Conservation (phyloP, 1,284 basidiomycete genomes). For the Malassezia obtusa region DNA sequence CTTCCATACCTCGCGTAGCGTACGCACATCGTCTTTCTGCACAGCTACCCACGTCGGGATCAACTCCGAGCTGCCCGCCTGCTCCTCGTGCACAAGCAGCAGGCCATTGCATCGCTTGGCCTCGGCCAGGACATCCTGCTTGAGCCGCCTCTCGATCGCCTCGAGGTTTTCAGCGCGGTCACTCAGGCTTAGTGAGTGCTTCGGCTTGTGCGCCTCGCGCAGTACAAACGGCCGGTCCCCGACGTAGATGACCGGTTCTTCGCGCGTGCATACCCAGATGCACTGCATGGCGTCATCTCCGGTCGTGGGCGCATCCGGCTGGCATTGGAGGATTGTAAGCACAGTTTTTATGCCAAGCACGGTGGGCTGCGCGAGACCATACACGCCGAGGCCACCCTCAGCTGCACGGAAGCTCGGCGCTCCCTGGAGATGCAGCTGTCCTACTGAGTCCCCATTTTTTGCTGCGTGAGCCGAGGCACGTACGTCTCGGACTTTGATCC, state of each 20-base stretch:
- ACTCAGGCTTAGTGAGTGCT: slow-evolving; percentile 69
- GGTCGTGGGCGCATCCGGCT: slow-evolving; percentile 13
- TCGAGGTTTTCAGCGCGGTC: slow-evolving; percentile 90
- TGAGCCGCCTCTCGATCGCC: slow-evolving; percentile 75
- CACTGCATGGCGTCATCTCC: slow-evolving; percentile 28
- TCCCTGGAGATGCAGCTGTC: slow-evolving; percentile 71
- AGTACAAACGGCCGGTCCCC: slow-evolving; percentile 88
- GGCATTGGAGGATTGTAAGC: slow-evolving; percentile 64
- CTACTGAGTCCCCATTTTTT: slow-evolving; percentile 43
- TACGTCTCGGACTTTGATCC: slow-evolving; percentile 34
- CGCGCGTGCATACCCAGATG: slow-evolving; percentile 54
- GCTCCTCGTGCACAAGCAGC: slow-evolving; percentile 83
- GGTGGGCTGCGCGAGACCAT: slow-evolving; percentile 70
- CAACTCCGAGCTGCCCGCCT: slow-evolving; percentile 55
- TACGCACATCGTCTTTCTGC: slow-evolving; percentile 72
- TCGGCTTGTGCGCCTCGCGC: slow-evolving; percentile 78
- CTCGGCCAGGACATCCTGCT: slow-evolving; percentile 87
- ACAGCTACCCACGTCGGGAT: slow-evolving; percentile 91
- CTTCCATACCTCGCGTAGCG: slow-evolving; percentile 67
- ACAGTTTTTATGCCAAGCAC: slow-evolving; percentile 85
- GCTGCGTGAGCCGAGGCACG: neutral
- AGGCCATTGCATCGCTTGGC: slow-evolving; percentile 76
- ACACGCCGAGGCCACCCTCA: slow-evolving; percentile 50
- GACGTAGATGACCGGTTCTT: slow-evolving; percentile 91
- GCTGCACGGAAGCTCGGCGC: slow-evolving; percentile 84